Base-by-base conservation (phyloP, 495 filamentous ascomycete species). In the Tuber magnatum region DNA sequence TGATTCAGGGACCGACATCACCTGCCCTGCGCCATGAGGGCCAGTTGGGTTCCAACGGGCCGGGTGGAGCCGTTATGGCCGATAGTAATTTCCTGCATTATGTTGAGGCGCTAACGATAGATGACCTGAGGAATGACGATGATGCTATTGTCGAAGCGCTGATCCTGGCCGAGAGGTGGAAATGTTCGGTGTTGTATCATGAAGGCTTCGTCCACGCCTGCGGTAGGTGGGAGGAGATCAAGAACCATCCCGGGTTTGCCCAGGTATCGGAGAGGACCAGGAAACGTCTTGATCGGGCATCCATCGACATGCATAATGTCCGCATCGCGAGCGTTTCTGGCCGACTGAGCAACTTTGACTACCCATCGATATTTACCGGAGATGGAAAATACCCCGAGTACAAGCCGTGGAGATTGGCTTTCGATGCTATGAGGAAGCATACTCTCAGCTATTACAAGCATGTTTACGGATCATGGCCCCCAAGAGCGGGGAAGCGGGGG, bases 121-220 rank as follows among this genome's bases (percentile, higher is more conserved):
- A 88, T 24, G 94, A 98, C 84, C 91, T 97, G 43, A 87, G 93
- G 65, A 85, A 87, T 72, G 96, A 92, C 83, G 87, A 92, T 16
- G 94, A 97, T 81, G 95, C 96, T 85, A 97, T 93, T 3, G 88
- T 97, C 65, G 94, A 99, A 83, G 92, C 90, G 1, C 87, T 99
- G 65, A 87, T 98, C 38, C 84, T 99, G 61, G 94, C 92, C 44
- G 95, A 99, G 84, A 86, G 88, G 20, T 92, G 98, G 88, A 89
- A 89, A 48, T 97, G 89, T 70, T 90, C 89, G 82, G 86, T 88
- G 24, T 87, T 99, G 18, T 99, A 95, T 81, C 91, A 92, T 75
- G 94, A 97, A 81, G 94, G 91, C 9, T 99, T 97, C 80, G 87
- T 94, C 14, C 95, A 99, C 83, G 93, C 90, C n/a, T 93, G 92